Evolutionary conservation across 2,329 filamentous ascomycete species (phyloP).

Genomic region (Talaromyces atroroseus): DNA sequence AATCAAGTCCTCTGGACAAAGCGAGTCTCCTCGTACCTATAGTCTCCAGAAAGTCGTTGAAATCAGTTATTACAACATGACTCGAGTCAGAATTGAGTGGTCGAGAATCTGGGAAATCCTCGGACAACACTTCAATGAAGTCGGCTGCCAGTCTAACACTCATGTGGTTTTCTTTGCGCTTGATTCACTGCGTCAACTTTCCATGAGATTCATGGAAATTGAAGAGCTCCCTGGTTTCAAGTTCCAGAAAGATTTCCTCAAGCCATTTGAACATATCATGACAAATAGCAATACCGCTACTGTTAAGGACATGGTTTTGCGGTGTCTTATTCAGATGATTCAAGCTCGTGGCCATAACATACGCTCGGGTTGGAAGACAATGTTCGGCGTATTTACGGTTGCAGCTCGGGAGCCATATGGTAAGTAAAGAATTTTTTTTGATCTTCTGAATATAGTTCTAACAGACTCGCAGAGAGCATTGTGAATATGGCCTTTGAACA

Average conservation of each 20-base stretch:
- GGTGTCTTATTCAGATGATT: conserved; percentile 98
- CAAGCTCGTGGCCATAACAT: conserved; percentile 96
- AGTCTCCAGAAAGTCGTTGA: conserved; percentile 97
- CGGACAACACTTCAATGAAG: conserved; percentile 97
- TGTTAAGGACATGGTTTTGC: conserved; percentile 95
- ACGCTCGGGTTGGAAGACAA: conserved; percentile 94
- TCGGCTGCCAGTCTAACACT: conserved; percentile 94
- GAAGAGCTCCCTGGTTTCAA: conserved; percentile 98
- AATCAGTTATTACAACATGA: conserved; percentile 99
- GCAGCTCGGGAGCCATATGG: conserved; percentile 83
- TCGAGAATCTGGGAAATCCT: conserved; percentile 95
- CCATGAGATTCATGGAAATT: conserved; percentile 98
- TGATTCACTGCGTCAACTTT: conserved; percentile 89
- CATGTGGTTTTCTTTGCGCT: conserved; percentile 96
- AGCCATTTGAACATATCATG: conserved; percentile 97
- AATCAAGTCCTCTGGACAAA: conserved; percentile 93
- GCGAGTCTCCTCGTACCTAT: conserved; percentile 92
- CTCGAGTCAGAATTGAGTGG: conserved; percentile 96
- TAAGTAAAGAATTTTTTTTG: conserved; percentile 30
- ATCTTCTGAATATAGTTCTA: background rate
- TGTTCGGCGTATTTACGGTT: conserved; percentile 98
- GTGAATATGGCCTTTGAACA: conserved; percentile 97
- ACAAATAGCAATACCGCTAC: conserved; percentile 84
- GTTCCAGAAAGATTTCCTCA: conserved; percentile 98
- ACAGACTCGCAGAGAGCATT: conserved; percentile 63